phyloP scores from a whole-genome alignment of 345 rosid genomes.

The Eucalyptus cloeziana region DNA sequence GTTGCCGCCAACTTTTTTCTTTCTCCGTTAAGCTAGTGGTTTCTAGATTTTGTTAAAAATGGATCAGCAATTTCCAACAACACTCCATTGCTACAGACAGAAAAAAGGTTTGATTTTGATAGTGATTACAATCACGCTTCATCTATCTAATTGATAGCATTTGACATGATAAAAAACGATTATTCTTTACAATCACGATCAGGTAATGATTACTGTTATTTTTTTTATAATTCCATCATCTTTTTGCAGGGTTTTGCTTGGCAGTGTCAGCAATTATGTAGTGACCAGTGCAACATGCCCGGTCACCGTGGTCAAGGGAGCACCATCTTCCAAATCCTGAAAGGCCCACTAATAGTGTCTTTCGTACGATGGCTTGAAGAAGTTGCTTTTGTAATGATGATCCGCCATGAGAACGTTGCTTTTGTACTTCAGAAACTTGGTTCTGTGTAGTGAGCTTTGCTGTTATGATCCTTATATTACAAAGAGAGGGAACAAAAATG shows the following conservation, averaged over 20 bases:
- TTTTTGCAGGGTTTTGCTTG: conserved; percentile 49
- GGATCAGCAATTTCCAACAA: no score
- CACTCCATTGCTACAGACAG: background rate
- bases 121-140: background rate
- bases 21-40: no score
- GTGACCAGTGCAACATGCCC: conserved; percentile 67
- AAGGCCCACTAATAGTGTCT: background rate
- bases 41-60: no score
- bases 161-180: background rate
- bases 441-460: background rate
- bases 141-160: background rate
- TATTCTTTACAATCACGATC: background rate
- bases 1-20: no score
- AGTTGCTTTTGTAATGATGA: background rate
- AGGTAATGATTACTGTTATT: background rate
- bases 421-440: background rate
- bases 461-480: background rate
- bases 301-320: conserved; percentile 60
- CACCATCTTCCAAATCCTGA: background rate
- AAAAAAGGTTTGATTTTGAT: background rate
- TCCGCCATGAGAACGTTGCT: background rate
- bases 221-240: background rate
- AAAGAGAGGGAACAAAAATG: background rate
- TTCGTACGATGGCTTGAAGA: background rate
- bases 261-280: conserved; percentile 72